A percentile compares a stretch with the other conserved stretches of the same genome.
phyloP scores from a whole-genome alignment of 371 early-diverging fungal species.

The Batkoa obscura region DNA sequence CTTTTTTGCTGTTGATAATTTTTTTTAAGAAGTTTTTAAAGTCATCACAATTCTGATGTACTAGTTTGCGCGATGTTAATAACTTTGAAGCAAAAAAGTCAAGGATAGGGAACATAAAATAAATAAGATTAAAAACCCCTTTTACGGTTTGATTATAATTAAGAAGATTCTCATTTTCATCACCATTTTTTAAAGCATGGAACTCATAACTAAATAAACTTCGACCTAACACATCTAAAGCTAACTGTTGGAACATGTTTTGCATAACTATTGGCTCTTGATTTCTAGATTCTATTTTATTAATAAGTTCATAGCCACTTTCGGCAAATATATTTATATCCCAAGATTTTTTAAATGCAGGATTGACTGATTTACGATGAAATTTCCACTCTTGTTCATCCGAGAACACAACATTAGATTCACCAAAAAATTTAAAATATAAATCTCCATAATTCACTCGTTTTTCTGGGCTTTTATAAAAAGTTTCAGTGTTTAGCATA shows the following conservation, averaged over 20 bases:
- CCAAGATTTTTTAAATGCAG: neutral
- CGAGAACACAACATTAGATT: neutral
- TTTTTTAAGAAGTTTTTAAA: neutral
- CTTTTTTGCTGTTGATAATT: neutral
- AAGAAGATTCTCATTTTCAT: neutral
- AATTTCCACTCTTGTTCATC: neutral
- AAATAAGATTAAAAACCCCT: neutral
- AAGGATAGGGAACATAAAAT: neutral
- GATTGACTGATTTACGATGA: neutral
- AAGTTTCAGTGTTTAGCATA: neutral
- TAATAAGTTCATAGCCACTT: neutral
- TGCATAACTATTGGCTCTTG: neutral
- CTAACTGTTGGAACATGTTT: neutral
- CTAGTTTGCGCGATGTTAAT: neutral
- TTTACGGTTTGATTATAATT: neutral
- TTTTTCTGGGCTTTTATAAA: neutral
- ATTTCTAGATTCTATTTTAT: neutral
- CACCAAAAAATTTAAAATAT: neutral
- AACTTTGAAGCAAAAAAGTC: too few relatives aligned
- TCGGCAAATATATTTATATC: conserved; percentile 1
- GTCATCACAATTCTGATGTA: neutral
- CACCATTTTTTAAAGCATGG: neutral
- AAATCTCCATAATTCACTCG: neutral
- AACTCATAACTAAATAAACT: conserved; percentile 2
- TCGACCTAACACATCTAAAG: conserved; percentile 3